These are phyloP conservation scores for Penicillium sp. DNA, from an alignment of 2,329 filamentous ascomycete genomes.

Conservation along the genomic window DNA sequence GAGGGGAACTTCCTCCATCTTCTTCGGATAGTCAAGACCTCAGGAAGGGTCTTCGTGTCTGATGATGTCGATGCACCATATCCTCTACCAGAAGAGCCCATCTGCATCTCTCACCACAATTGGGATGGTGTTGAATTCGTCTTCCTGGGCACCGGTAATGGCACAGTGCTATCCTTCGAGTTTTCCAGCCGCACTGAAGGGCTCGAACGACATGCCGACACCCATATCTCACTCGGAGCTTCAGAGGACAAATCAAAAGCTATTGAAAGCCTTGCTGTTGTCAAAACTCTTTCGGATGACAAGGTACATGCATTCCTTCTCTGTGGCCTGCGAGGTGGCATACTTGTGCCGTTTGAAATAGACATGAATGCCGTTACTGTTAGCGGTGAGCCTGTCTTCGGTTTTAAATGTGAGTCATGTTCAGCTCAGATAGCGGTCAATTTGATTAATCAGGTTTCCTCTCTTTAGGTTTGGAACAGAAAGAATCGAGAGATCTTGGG, in stretches of 20 bases:
- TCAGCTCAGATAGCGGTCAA: neutral
- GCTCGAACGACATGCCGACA: slow-evolving; percentile 26
- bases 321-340: slow-evolving; percentile 49
- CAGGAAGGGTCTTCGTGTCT: slow-evolving; percentile 20
- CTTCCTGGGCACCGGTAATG: slow-evolving; percentile 43
- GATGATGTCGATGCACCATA: slow-evolving; percentile 26
- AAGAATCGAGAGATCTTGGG: slow-evolving; percentile 32
- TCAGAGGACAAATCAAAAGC: slow-evolving; percentile 34
- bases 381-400: slow-evolving; percentile 6
- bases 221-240: slow-evolving; percentile 23
- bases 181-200: slow-evolving; percentile 17
- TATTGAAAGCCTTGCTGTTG: slow-evolving; percentile 36
- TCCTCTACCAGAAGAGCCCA: slow-evolving; percentile 35
- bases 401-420: slow-evolving; percentile 29
- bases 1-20: slow-evolving; percentile 31
- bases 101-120: slow-evolving; percentile 35
- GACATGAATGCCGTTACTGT: neutral
- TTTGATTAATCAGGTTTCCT: neutral
- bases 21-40: slow-evolving; percentile 21
- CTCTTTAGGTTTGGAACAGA: slow-evolving; percentile 34
- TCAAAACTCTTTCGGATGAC: slow-evolving; percentile 21
- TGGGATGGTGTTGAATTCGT: slow-evolving; percentile 30
- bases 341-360: slow-evolving; percentile 41
- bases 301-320: slow-evolving; percentile 32
- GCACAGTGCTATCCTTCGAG: slow-evolving; percentile 36